Evolutionary conservation across 2,329 filamentous ascomycete genomes (phyloP).

Genomic region (Fusarium caatingaense): DNA sequence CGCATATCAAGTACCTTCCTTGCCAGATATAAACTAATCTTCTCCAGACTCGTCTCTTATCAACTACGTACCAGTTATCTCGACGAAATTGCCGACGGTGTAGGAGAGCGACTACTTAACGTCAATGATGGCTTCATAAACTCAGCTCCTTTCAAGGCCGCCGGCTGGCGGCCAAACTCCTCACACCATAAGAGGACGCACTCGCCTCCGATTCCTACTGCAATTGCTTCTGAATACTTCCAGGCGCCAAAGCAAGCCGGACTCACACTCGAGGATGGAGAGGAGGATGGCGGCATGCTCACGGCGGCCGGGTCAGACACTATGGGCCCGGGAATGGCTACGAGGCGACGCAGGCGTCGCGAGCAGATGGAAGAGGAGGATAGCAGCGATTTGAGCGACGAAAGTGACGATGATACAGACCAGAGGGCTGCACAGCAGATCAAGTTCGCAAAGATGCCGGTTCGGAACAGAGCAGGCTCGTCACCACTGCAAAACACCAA

Average conservation of each 20-base stretch:
- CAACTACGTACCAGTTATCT: constrained; percentile 85
- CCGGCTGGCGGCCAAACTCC: constrained; percentile 81
- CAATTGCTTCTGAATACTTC: constrained; percentile 86
- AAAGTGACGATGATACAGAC: constrained; percentile 83
- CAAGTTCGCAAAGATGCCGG: constrained; percentile 95
- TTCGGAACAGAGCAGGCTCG: constrained; percentile 85
- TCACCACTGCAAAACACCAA: constrained; percentile 82
- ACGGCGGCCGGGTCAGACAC: constrained; percentile 76
- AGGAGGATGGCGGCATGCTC: constrained; percentile 78
- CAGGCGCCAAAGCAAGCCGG: constrained; percentile 73
- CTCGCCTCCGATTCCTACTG: constrained; percentile 86
- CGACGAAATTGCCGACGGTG: constrained; percentile 82
- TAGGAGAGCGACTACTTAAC: constrained; percentile 85
- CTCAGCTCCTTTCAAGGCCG: constrained; percentile 82
- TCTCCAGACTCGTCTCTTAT: constrained; percentile 78
- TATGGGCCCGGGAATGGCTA: constrained; percentile 73
- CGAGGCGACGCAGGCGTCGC: constrained; percentile 72
- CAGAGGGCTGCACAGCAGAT: constrained; percentile 87
- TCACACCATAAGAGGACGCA: constrained; percentile 84
- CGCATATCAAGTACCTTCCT: not conserved
- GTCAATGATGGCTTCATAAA: constrained; percentile 84
- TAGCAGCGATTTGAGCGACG: constrained; percentile 85
- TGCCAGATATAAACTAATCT: constrained; percentile 33
- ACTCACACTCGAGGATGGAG: constrained; percentile 75
- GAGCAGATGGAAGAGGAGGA: constrained; percentile 87